These are phyloP conservation scores for Pythium rhizo-oryzae DNA, from an alignment of 352 stramenopile genomes.

Conservation along the genomic window DNA sequence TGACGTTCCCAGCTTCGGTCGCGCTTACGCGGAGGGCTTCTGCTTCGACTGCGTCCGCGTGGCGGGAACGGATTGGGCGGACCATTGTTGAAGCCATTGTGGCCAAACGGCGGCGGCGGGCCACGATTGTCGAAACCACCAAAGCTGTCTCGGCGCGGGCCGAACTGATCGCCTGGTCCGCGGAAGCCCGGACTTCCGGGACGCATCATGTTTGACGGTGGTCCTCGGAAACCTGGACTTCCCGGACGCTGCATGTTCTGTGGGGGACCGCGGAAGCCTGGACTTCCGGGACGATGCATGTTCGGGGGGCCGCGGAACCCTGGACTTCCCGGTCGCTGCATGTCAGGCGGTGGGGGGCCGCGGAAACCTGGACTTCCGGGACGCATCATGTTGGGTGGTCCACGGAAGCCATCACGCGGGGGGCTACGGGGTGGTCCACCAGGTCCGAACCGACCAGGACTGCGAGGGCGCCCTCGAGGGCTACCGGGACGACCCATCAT, in stretches of 20 bases:
- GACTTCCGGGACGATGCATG: slow-evolving; percentile 12
- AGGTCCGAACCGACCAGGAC: slow-evolving; percentile 9
- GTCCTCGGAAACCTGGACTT: slow-evolving; percentile 12
- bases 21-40: slow-evolving; percentile 27
- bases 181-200: slow-evolving; percentile 12
- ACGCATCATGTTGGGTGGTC: neutral
- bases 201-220: slow-evolving; percentile 1
- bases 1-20: slow-evolving; percentile 31
- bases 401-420: slow-evolving; percentile 5
- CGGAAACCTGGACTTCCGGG: neutral
- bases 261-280: slow-evolving; percentile 10
- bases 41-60: slow-evolving; percentile 31
- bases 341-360: slow-evolving; percentile 2
- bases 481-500: slow-evolving; percentile 14
- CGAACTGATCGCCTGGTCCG: slow-evolving; percentile 6
- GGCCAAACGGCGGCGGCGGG: slow-evolving; percentile 4
- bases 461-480: neutral
- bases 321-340: slow-evolving; percentile 4
- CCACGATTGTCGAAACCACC: slow-evolving; percentile 21
- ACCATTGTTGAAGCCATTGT: slow-evolving; percentile 17
- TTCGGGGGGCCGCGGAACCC: neutral
- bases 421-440: slow-evolving; percentile 15
- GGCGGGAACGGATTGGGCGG: slow-evolving; percentile 10
- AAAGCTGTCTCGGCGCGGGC: slow-evolving; percentile 16
- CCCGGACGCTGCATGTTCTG: slow-evolving; percentile 4